These are phyloP conservation scores for Talaromyces trachyspermus DNA, from an alignment of 495 filamentous ascomycete genomes.

Conservation along the genomic window DNA sequence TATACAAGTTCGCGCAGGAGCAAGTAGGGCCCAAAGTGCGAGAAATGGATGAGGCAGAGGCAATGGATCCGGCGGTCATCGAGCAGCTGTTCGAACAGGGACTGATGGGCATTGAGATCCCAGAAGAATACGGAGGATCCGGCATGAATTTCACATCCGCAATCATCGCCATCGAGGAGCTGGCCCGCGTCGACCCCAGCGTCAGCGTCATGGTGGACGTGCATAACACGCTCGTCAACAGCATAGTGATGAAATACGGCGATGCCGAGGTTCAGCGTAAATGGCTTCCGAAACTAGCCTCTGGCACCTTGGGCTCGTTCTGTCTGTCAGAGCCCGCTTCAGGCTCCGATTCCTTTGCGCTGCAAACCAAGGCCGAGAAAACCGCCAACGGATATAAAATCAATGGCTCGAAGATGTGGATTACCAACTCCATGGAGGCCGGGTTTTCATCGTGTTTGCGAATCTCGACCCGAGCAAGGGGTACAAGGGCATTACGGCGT, in stretches of 20 bases:
- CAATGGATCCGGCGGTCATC: constrained; percentile 81
- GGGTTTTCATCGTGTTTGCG: constrained; percentile 97
- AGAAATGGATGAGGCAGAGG: constrained; percentile 95
- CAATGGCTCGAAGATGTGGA: constrained; percentile 97
- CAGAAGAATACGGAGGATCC: constrained; percentile 91
- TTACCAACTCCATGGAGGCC: constrained; percentile 92
- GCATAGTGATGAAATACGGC: constrained; percentile 80
- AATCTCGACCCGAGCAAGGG: constrained; percentile 82
- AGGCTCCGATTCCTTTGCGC: constrained; percentile 91
- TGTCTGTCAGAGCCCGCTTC: constrained; percentile 92
- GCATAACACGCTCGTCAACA: constrained; percentile 97
- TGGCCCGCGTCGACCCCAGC: constrained; percentile 88
- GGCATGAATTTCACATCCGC: constrained; percentile 98
- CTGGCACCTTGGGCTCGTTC: constrained; percentile 88
- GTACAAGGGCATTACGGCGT: constrained; percentile 94
- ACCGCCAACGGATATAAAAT: constrained; percentile 76
- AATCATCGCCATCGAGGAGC: constrained; percentile 94
- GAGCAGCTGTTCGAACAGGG: constrained; percentile 96
- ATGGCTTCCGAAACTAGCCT: constrained; percentile 82
- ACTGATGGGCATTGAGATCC: constrained; percentile 94
- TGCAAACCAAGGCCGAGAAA: constrained; percentile 77
- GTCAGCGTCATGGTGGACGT: constrained; percentile 92
- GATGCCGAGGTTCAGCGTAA: constrained; percentile 66
- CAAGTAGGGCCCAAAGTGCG: constrained; percentile 86
- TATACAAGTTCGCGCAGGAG: constrained; percentile 85